Evolutionary conservation across 495 filamentous ascomycete species (phyloP).

Genomic region (Annulohypoxylon stygium): DNA sequence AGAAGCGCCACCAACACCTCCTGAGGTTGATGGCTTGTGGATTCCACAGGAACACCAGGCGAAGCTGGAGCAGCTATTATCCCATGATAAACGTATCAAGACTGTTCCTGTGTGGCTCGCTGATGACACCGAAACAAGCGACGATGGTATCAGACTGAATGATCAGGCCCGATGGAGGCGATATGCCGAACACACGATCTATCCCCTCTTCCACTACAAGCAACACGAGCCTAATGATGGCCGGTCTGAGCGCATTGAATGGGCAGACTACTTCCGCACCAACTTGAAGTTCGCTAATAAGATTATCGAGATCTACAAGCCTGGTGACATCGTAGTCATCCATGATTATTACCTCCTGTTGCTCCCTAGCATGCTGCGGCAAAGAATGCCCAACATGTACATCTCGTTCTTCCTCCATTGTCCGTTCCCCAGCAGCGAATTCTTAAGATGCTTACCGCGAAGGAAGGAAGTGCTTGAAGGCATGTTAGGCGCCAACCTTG

Average conservation of each 20-base stretch:
- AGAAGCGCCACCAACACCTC: conserved; percentile 65
- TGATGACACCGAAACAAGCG: conserved; percentile 73
- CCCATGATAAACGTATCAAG: conserved; percentile 71
- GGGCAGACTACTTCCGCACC: conserved; percentile 89
- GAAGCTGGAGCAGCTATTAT: conserved; percentile 75
- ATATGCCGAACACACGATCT: conserved; percentile 90
- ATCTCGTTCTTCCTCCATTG: conserved; percentile 93
- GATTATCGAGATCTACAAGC: conserved; percentile 86
- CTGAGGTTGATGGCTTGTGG: conserved; percentile 72
- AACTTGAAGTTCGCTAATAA: conserved; percentile 89
- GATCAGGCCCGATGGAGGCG: conserved; percentile 86
- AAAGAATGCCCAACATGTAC: conserved; percentile 84
- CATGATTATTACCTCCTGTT: conserved; percentile 94
- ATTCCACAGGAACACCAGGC: conserved; percentile 74
- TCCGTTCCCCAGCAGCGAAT: conserved; percentile 94
- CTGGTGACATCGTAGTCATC: conserved; percentile 89
- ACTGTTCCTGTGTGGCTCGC: conserved; percentile 88
- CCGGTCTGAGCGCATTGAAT: conserved; percentile 80
- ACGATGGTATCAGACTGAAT: conserved; percentile 75
- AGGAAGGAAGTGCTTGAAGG: conserved; percentile 90
- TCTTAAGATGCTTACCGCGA: conserved; percentile 84
- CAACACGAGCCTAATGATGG: conserved; percentile 89
- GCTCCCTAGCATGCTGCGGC: conserved; percentile 84
- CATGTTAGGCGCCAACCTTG: conserved; percentile 87
- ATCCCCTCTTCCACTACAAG: conserved; percentile 93